Evolutionary conservation across 2,329 filamentous ascomycete species (phyloP).

Genomic region (Fusarium sororula): DNA sequence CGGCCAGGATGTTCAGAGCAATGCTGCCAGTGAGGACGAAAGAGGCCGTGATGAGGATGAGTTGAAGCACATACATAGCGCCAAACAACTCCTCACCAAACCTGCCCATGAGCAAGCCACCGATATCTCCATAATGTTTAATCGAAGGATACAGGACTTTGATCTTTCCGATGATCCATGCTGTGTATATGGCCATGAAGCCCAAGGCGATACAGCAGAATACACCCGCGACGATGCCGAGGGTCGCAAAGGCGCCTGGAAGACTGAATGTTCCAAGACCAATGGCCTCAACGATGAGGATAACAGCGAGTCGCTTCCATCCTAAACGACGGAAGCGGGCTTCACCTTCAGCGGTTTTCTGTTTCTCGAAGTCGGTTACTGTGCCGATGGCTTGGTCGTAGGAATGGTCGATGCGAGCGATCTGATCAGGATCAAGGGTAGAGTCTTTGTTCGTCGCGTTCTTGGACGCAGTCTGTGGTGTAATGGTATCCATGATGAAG

Average conservation of each 20-base stretch:
- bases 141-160: constrained; percentile 60
- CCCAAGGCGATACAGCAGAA: constrained; percentile 48
- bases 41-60: constrained; percentile 72
- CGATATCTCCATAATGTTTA: constrained; percentile 71
- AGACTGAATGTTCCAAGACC: constrained; percentile 40
- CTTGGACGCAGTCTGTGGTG: neutral
- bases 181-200: constrained; percentile 52
- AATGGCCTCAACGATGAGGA: constrained; percentile 39
- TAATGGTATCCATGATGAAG: neutral
- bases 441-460: neutral
- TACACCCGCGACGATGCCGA: constrained; percentile 48
- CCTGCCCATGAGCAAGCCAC: constrained; percentile 64
- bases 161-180: constrained; percentile 52
- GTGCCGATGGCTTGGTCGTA: constrained; percentile 34
- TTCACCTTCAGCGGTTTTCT: constrained; percentile 32
- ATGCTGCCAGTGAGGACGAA: constrained; percentile 73
- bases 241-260: constrained; percentile 36
- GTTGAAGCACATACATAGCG: constrained; percentile 64
- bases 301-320: constrained; percentile 39
- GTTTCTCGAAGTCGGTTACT: constrained; percentile 38
- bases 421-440: constrained; percentile 3
- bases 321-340: constrained; percentile 35
- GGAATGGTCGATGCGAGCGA: constrained; percentile 20
- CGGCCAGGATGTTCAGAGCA: constrained; percentile 69
- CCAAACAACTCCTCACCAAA: constrained; percentile 67